phyloP scores from a whole-genome alignment of 176 grass and related monocot species.

The Bromus sterilis region DNA sequence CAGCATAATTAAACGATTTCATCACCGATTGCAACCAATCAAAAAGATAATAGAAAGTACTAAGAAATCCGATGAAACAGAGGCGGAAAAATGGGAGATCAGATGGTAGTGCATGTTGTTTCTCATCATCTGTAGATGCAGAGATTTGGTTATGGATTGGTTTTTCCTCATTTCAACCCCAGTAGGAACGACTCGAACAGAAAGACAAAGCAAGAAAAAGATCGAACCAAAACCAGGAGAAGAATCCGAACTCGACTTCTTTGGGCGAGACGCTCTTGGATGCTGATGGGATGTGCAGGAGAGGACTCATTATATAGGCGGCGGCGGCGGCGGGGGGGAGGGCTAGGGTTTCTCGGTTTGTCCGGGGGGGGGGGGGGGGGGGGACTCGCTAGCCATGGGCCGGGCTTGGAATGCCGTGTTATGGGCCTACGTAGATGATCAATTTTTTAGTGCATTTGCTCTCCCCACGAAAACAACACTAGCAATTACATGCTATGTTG shows the following conservation, averaged over 20 bases:
- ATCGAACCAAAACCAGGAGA: not conserved
- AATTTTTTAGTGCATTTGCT: no score
- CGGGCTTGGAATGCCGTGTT: no score
- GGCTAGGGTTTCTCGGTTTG: no score
- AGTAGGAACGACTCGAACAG: not conserved
- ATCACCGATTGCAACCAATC: conserved; percentile 18
- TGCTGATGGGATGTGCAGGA: no score
- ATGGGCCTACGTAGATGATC: no score
- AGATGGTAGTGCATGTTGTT: conserved; percentile 55
- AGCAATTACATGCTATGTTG: no score
- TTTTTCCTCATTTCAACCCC: conserved; percentile 31
- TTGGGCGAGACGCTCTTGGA: not conserved
- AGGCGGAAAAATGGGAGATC: not conserved
- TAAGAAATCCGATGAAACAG: not conserved
- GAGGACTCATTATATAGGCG: no score
- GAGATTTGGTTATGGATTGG: conserved; percentile 43
- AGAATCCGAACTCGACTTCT: not conserved
- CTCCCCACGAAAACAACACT: no score
- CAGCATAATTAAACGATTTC: conserved; percentile 27
- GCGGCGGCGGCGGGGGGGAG: no score
- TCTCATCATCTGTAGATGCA: conserved; percentile 44
- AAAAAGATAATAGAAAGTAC: not conserved
- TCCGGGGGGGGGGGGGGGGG: no score
- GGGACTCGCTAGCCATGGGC: no score
- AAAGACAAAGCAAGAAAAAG: not conserved